These are phyloP conservation scores for Saturnispora diversa DNA, from an alignment of 805 yeast genomes.

Conservation along the genomic window DNA sequence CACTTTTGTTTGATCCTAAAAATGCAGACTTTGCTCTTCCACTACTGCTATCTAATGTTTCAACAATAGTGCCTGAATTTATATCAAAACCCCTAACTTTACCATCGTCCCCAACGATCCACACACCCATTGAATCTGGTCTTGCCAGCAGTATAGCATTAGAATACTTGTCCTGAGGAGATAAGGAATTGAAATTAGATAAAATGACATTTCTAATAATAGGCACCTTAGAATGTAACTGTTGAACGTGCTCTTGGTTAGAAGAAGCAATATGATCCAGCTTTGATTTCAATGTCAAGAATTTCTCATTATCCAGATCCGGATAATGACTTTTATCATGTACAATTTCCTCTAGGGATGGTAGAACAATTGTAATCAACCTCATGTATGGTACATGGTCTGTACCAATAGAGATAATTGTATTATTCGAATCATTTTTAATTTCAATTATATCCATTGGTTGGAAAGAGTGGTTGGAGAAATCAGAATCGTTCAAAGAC, in stretches of 20 bases:
- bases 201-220: slow-evolving; percentile 32
- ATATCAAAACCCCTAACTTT: slow-evolving; percentile 51
- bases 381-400: slow-evolving; percentile 76
- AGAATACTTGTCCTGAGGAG: slow-evolving; percentile 66
- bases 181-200: slow-evolving; percentile 39
- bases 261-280: slow-evolving; percentile 4
- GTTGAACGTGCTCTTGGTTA: slow-evolving; percentile 15
- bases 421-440: slow-evolving; percentile 4
- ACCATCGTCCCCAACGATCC: slow-evolving; percentile 70
- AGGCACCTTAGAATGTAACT: slow-evolving; percentile 22
- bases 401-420: slow-evolving; percentile 54
- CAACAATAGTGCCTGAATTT: slow-evolving; percentile 30
- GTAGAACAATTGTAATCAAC: slow-evolving; percentile 45
- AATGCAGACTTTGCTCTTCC: slow-evolving; percentile 44
- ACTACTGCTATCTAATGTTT: slow-evolving; percentile 30
- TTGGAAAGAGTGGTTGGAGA: slow-evolving; percentile 54
- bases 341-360: slow-evolving; percentile 23
- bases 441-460: slow-evolving; percentile 39
- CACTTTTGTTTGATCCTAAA: slow-evolving; percentile 22
- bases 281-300: slow-evolving; percentile 3
- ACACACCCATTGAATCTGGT: slow-evolving; percentile 38
- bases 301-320: slow-evolving; percentile 9
- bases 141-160: slow-evolving; percentile 35
- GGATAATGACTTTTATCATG: slow-evolving; percentile 1
- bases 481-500: slow-evolving; percentile 68